These are phyloP conservation scores for Botryotinia globosa DNA, from an alignment of 2,329 filamentous ascomycete species.

Conservation along the genomic window DNA sequence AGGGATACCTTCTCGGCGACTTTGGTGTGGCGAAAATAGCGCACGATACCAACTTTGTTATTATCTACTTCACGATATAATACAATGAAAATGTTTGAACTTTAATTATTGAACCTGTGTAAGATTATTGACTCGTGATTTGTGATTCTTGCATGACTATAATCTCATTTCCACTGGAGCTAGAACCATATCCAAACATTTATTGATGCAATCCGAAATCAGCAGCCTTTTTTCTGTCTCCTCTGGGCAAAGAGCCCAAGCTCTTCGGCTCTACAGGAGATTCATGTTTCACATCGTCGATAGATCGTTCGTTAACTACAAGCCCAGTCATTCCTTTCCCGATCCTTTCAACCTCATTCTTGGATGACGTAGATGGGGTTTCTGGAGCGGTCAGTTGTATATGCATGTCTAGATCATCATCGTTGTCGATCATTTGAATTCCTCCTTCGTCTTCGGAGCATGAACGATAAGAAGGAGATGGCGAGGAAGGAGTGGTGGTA, in stretches of 20 bases:
- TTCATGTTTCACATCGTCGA: neutral
- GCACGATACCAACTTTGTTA: conserved; percentile 12
- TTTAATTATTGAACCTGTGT: neutral
- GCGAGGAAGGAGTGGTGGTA: neutral
- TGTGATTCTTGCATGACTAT: neutral
- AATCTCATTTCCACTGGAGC: too few relatives aligned
- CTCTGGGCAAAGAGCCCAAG: neutral
- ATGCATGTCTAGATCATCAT: conserved; percentile 1
- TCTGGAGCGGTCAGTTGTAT: neutral
- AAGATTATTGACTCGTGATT: neutral
- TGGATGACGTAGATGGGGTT: neutral
- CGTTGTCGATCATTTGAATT: conserved; percentile 23
- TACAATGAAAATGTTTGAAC: neutral
- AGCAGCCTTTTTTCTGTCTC: neutral
- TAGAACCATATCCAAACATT: too few relatives aligned
- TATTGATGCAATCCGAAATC: neutral
- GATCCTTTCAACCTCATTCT: neutral
- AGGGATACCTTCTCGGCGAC: neutral
- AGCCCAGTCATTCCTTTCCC: neutral
- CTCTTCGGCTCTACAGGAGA: neutral
- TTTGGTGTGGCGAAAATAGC: neutral
- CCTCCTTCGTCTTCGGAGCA: conserved; percentile 8
- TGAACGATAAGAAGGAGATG: neutral
- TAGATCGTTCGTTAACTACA: neutral
- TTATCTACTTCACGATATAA: neutral